These are phyloP conservation scores for Tardiomyces depauwii DNA, from an alignment of 1,139 yeast genomes.

Conservation along the genomic window DNA sequence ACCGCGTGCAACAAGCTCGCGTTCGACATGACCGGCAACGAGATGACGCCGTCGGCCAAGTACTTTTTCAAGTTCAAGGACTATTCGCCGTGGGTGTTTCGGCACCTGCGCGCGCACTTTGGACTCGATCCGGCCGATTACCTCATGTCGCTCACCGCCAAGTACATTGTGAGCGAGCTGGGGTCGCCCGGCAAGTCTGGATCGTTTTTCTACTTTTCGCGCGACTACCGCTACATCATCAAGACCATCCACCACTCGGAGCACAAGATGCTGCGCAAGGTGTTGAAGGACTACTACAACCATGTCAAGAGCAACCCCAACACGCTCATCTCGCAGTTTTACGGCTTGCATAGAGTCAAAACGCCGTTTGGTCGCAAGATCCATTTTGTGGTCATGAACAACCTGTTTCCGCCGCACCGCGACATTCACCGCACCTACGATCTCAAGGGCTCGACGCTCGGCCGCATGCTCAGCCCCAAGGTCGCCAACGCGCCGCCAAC, in stretches of 20 bases:
- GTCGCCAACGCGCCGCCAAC: conserved; percentile 20
- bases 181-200: conserved; percentile 98
- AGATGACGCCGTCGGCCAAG: conserved; percentile 82
- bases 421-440: conserved; percentile 83
- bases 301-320: conserved; percentile 82
- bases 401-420: conserved; percentile 88
- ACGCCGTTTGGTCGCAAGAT: conserved; percentile 80
- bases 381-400: conserved; percentile 94
- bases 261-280: conserved; percentile 68
- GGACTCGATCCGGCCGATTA: conserved; percentile 95
- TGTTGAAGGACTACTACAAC: conserved; percentile 63
- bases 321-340: conserved; percentile 84
- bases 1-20: conserved; percentile 62
- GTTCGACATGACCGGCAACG: conserved; percentile 82
- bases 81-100: conserved; percentile 87
- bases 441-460: conserved; percentile 87
- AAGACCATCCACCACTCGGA: conserved; percentile 93
- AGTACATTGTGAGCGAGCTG: conserved; percentile 80
- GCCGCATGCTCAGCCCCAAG: conserved; percentile 37
- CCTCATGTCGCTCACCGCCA: conserved; percentile 81
- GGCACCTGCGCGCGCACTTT: conserved; percentile 69
- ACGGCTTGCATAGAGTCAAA: conserved; percentile 89
- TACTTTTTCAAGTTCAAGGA: conserved; percentile 96
- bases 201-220: conserved; percentile 86
- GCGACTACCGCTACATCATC: conserved; percentile 89